These are phyloP conservation scores for Aspergillus oerlinghausenensis DNA, from an alignment of 2,329 filamentous ascomycete genomes.

Conservation along the genomic window DNA sequence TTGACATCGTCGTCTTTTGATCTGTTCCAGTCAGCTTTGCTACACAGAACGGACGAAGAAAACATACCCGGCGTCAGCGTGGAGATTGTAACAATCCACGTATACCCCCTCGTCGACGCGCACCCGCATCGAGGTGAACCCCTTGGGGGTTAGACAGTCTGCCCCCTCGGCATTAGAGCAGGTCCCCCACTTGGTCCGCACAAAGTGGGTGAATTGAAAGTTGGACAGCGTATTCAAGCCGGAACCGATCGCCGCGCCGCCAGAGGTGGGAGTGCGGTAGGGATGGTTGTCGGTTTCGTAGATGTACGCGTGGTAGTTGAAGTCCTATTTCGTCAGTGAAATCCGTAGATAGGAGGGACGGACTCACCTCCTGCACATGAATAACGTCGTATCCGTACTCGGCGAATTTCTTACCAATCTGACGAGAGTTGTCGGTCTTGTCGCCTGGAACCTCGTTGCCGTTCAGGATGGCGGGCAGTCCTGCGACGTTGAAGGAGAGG, in stretches of 20 bases:
- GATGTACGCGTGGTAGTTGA: slow-evolving; percentile 63
- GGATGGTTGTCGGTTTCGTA: slow-evolving; percentile 51
- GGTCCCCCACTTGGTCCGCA: slow-evolving; percentile 54
- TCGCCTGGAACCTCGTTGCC: slow-evolving; percentile 59
- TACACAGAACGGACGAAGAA: background rate
- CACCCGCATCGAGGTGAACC: slow-evolving; percentile 63
- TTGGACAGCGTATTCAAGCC: slow-evolving; percentile 62
- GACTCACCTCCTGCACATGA: slow-evolving; percentile 57
- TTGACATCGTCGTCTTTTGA: slow-evolving; percentile 48
- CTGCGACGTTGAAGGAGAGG: slow-evolving; percentile 58
- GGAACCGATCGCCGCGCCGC: slow-evolving; percentile 59
- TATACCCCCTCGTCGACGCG: slow-evolving; percentile 51
- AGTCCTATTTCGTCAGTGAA: slow-evolving; percentile 43
- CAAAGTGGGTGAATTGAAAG: slow-evolving; percentile 53
- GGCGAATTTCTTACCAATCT: slow-evolving; percentile 55
- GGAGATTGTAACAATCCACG: slow-evolving; percentile 63
- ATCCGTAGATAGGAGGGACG: background rate
- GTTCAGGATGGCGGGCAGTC: slow-evolving; percentile 52
- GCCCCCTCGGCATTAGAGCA: slow-evolving; percentile 48
- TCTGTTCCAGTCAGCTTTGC: slow-evolving; percentile 9
- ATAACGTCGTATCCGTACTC: slow-evolving; percentile 58
- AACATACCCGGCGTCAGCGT: slow-evolving; percentile 57
- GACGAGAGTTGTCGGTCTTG: slow-evolving; percentile 54
- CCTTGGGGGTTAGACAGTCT: slow-evolving; percentile 66
- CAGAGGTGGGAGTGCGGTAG: slow-evolving; percentile 59